Evolutionary conservation across 352 stramenopile genomes (phyloP).

Genomic region (Phytophthora citricola): DNA sequence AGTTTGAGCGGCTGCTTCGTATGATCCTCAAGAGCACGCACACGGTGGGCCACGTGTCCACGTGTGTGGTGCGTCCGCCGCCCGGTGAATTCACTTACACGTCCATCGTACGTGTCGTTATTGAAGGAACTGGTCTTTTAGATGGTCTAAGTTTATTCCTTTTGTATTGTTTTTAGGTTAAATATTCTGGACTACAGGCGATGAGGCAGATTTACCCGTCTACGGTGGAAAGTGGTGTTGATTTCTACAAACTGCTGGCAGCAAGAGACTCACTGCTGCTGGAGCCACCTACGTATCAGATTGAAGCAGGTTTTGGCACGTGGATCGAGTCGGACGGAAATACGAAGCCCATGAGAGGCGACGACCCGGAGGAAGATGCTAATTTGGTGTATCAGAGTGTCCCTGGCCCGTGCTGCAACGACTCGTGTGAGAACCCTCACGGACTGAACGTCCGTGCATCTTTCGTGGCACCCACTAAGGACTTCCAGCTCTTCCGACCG

Average conservation of each 20-base stretch:
- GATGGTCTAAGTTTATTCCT: slow-evolving; percentile 1
- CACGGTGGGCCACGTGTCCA: slow-evolving; percentile 81
- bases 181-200: slow-evolving; percentile 75
- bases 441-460: slow-evolving; percentile 80
- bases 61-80: slow-evolving; percentile 79
- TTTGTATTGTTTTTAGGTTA: slow-evolving; percentile 53
- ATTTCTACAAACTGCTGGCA: slow-evolving; percentile 84
- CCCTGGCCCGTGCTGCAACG: slow-evolving; percentile 78
- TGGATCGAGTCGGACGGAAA: slow-evolving; percentile 87
- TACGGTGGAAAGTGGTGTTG: slow-evolving; percentile 63
- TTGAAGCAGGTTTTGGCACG: slow-evolving; percentile 84
- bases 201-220: slow-evolving; percentile 83
- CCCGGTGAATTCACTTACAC: slow-evolving; percentile 83
- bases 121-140: slow-evolving; percentile 6
- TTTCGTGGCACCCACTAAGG: slow-evolving; percentile 81
- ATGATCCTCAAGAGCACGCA: slow-evolving; percentile 87
- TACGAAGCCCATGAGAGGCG: slow-evolving; percentile 77
- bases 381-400: slow-evolving; percentile 83
- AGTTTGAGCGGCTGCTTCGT: slow-evolving; percentile 80
- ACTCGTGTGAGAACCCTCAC: slow-evolving; percentile 85
- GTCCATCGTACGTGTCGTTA: slow-evolving; percentile 66
- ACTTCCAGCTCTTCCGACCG: slow-evolving; percentile 80
- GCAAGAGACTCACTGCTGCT: slow-evolving; percentile 78
- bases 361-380: slow-evolving; percentile 67
- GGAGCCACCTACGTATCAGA: slow-evolving; percentile 83